A percentile compares a stretch with the other conserved stretches of the same genome.
Conservation (phyloP, 2,329 filamentous ascomycete species). For the Colletotrichum sp. region DNA sequence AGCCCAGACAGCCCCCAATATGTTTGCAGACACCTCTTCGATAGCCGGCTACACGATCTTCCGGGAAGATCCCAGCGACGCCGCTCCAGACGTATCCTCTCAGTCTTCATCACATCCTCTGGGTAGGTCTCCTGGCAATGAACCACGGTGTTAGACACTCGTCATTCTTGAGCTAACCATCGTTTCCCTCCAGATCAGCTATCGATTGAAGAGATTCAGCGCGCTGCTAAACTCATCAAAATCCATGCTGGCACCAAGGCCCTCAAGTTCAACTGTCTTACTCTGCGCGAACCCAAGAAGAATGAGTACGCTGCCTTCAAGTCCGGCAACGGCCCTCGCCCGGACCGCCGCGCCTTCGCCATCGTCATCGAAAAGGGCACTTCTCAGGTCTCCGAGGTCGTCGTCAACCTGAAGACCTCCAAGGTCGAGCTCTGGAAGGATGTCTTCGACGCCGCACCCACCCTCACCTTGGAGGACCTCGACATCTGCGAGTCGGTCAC, state of each 20-base stretch:
- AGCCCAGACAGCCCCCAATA: conserved; percentile 20
- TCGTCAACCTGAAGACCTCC: conserved; percentile 52
- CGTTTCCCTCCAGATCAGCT: conserved; percentile 49
- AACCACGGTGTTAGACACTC: not conserved
- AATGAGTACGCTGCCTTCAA: conserved; percentile 68
- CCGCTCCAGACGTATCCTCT: conserved; percentile 37
- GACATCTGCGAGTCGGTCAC: conserved; percentile 74
- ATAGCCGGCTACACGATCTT: conserved; percentile 52
- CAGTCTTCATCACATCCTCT: conserved; percentile 41
- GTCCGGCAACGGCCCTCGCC: conserved; percentile 49
- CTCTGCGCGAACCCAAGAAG: conserved; percentile 69
- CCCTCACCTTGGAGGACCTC: conserved; percentile 79
- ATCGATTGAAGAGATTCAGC: conserved; percentile 57
- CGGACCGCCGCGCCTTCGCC: conserved; percentile 54
- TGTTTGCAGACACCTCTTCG: conserved; percentile 47
- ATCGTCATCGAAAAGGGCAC: conserved; percentile 50
- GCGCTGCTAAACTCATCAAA: conserved; percentile 53
- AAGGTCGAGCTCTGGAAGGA: conserved; percentile 50
- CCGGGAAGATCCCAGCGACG: conserved; percentile 45
- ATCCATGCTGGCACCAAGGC: conserved; percentile 37
- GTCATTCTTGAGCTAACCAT: not conserved
- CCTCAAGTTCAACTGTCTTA: conserved; percentile 65
- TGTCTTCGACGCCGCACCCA: conserved; percentile 50
- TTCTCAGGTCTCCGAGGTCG: conserved; percentile 44
- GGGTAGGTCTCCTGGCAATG: conserved; percentile 25